These are phyloP conservation scores for Volvox reticuliferus DNA, from an alignment of 139 green algal species.

Conservation along the genomic window DNA sequence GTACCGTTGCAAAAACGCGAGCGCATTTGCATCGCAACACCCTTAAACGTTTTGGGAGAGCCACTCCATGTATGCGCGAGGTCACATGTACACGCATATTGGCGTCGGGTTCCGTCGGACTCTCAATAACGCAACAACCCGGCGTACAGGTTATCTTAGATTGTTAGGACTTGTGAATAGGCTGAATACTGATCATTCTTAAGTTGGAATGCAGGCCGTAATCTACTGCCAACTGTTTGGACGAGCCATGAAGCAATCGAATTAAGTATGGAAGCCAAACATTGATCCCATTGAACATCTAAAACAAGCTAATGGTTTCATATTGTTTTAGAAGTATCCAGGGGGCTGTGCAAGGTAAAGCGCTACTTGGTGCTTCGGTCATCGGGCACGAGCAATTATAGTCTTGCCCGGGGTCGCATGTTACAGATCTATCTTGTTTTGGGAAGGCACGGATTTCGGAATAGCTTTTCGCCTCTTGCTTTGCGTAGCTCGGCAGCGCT, in stretches of 20 bases:
- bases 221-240: neutral
- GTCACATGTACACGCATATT: neutral
- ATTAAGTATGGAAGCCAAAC: neutral
- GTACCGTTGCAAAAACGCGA: neutral
- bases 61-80: neutral
- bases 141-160: too few species aligned
- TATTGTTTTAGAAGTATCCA: neutral
- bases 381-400: neutral
- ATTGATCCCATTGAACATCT: neutral
- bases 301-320: neutral
- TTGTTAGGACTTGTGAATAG: neutral
- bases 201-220: neutral
- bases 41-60: neutral
- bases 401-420: neutral
- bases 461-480: slow-evolving; percentile 3
- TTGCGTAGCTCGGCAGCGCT: slow-evolving; percentile 10
- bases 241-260: neutral
- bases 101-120: too few species aligned
- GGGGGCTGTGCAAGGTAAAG: neutral
- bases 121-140: too few species aligned
- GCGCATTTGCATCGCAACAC: neutral
- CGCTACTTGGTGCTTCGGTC: neutral
- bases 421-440: slow-evolving; percentile 35
- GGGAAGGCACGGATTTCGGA: slow-evolving; percentile 10
- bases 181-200: neutral